A percentile compares a stretch with the other conserved stretches of the same genome.
Evolutionary conservation across 2,329 filamentous ascomycete genomes (phyloP).

Genomic region (Xylariaceae sp.): DNA sequence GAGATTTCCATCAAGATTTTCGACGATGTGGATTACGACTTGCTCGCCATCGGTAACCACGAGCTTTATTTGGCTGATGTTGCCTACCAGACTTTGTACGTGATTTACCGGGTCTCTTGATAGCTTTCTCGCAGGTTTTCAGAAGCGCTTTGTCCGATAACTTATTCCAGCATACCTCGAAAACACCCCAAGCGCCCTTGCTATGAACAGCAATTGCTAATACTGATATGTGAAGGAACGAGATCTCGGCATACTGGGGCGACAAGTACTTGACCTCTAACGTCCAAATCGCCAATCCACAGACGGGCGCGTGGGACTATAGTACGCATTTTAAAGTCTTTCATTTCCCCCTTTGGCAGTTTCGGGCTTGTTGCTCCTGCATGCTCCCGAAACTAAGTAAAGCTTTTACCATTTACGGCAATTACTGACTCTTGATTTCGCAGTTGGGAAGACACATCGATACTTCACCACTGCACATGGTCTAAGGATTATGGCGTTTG

Average conservation of each 20-base stretch:
- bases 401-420: too few species aligned
- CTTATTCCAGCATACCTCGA: too few species aligned
- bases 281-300: conserved; percentile 50
- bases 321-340: conserved; percentile 14
- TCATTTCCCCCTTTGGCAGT: too few species aligned
- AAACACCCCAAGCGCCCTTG: too few species aligned
- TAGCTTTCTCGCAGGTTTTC: not conserved
- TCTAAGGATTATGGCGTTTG: conserved; percentile 53
- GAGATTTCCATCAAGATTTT: conserved; percentile 57
- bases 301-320: conserved; percentile 49
- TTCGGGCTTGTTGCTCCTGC: too few species aligned
- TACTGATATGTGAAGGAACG: too few species aligned
- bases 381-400: too few species aligned
- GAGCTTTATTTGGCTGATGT: conserved; percentile 69
- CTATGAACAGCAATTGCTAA: too few species aligned
- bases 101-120: not conserved
- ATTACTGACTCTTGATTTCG: too few species aligned
- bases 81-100: conserved; percentile 63
- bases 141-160: not conserved
- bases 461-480: conserved; percentile 53
- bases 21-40: conserved; percentile 50
- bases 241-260: conserved; percentile 63
- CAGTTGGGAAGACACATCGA: conserved; percentile 50
- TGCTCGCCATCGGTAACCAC: conserved; percentile 59
- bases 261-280: conserved; percentile 55